Base-by-base conservation (phyloP, 2,329 filamentous ascomycete species). In the Cadophora sp. region DNA sequence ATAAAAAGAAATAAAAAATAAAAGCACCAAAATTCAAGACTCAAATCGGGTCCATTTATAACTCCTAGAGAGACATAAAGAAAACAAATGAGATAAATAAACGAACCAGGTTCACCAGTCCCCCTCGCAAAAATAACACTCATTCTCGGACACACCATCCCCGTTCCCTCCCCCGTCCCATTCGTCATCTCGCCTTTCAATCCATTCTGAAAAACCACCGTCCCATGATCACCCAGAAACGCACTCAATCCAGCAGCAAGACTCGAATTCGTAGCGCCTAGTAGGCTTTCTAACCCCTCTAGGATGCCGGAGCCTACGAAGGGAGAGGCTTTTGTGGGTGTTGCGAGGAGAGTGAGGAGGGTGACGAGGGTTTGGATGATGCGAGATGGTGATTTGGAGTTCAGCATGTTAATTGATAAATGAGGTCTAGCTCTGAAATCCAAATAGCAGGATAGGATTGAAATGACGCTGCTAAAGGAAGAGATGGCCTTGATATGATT, bases 61-160 rank as follows among this genome's bases (percentile, higher is more conserved):
- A n/a, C n/a, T n/a, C n/a, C n/a, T 6, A 22, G 9, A 48, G n/a
- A 48, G 18, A 24, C 6, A 1, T 45, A 45, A n/a, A 18, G n/a
- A n/a, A 45, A 45, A 8, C 45, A 48, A 22, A 4, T 8, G 30
- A 24, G 58, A 22, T 45, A 18, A 41, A 64, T 45, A n/a, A 45
- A 64, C 65, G n/a, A 51, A 75, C 74, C 72, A 48, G 69, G 68
- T 64, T 75, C 74, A 24, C 30, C 59, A 1, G 72, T 74, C 5
- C 74, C 74, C 14, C 71, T 68, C 1, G 74, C 74, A 66, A 74
- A 75, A 8, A 75, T 59, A 33, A 75, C 70, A 43, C 68, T 69
- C 73, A 76, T 72, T 22, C 65, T 64, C 36, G 73, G 68, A 73
- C 74, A 76, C 51, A 41, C 27, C 13, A 39, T 64, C 16, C n/a